Evolutionary conservation across 371 early-diverging fungal species (phyloP), one percentile per base, ranked within the genome.

Genomic region (Dentiscutata heterogama): DNA sequence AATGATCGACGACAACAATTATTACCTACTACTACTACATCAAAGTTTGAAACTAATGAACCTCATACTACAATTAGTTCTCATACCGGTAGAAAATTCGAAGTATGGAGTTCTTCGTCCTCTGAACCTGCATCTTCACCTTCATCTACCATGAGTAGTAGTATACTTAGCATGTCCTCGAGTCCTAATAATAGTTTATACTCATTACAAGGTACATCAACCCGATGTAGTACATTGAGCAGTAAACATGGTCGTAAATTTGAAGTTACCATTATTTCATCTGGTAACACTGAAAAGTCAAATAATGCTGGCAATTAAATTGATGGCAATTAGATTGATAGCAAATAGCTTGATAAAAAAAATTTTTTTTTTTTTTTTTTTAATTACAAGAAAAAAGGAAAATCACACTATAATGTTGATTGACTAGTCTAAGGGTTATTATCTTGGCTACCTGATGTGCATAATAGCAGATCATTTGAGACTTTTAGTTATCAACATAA

Each of bases 41-140:
- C 46, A 13, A 70, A 70, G 22, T 42, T 46, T 16, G 20, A 20
- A 6, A 22, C 65, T 0, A 64, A 70, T 22, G 70, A 70, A 70
- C 70, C 70, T 3, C 46, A 70, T 70, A 70, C 70, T 70, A 70
- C 70, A 18, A 70, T 70, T 39, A 70, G 22, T 22, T 70, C 70
- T 39, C 70, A 70, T 70, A 70, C 39, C n/a, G 70, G 70, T 39
- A 70, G 70, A 70, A 70, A 70, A 70, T 70, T 70, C 46, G 70
- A 70, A 22, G 70, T 70, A 70, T 70, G 70, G 70, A 39, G 35
- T 39, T 31, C 70, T 20, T 39, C 35, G 1, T 20, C 22, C 5
- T 70, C 70, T 31, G 70, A 70, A 35, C 18, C 70, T 2, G 46
- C 70, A 20, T 70, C 31, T n/a, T 70, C 70, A 39, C 70, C 70